These are phyloP conservation scores for Musa troglodytarum DNA, from an alignment of 176 grass and related monocot genomes.

Conservation along the genomic window DNA sequence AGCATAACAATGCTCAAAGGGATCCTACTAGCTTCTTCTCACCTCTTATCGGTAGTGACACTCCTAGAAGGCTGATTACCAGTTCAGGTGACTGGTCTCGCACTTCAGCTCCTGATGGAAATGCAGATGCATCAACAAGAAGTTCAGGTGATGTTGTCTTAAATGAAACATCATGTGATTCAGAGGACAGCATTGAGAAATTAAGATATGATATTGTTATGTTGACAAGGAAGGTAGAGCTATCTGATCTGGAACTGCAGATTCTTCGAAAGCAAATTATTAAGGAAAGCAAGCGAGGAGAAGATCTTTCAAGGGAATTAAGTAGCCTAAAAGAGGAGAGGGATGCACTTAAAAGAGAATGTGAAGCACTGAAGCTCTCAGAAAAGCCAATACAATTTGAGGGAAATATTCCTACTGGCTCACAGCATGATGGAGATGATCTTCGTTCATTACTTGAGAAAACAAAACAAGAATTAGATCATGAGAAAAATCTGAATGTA, in stretches of 20 bases:
- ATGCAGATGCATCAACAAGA: conserved; percentile 73
- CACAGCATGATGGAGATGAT: conserved; percentile 30
- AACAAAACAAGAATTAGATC: conserved; percentile 60
- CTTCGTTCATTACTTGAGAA: conserved; percentile 55
- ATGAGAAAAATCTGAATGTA: conserved; percentile 68
- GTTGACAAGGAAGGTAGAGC: conserved; percentile 64
- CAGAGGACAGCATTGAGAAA: conserved; percentile 65
- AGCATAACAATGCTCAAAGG: conserved; percentile 34
- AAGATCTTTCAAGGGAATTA: conserved; percentile 78
- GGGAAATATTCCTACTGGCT: conserved; percentile 26
- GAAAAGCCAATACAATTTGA: conserved; percentile 32
- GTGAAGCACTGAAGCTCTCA: conserved; percentile 44
- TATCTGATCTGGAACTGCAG: conserved; percentile 88
- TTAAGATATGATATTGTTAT: conserved; percentile 61
- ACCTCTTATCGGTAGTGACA: conserved; percentile 39
- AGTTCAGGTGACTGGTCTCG: conserved; percentile 84
- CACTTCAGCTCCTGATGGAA: conserved; percentile 58
- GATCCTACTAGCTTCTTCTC: conserved; percentile 34
- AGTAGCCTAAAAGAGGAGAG: conserved; percentile 62
- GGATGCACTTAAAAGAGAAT: conserved; percentile 72
- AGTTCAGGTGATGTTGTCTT: conserved; percentile 65
- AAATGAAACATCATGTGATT: conserved; percentile 22
- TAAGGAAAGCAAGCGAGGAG: conserved; percentile 61
- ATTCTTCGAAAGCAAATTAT: conserved; percentile 82
- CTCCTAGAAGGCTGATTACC: conserved; percentile 34